These are phyloP conservation scores for Boletus pseudopeckii DNA, from an alignment of 768 basidiomycete species.

Conservation along the genomic window DNA sequence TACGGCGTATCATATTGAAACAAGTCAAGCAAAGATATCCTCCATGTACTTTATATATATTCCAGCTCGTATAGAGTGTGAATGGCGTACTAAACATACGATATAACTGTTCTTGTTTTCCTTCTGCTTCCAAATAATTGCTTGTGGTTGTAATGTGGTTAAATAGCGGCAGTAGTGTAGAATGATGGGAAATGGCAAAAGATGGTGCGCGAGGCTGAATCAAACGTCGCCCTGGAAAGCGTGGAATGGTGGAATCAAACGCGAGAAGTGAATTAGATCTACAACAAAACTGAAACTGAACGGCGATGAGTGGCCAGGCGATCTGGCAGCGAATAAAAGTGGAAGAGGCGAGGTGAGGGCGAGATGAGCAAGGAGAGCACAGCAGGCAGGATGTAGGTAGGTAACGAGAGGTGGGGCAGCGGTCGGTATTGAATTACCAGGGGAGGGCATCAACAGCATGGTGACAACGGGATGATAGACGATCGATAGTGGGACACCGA, in stretches of 20 bases:
- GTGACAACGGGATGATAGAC: not conserved
- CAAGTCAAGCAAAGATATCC: not conserved
- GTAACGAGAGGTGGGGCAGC: not conserved
- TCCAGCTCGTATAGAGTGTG: conserved; percentile 2
- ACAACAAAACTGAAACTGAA: not conserved
- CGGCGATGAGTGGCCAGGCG: not conserved
- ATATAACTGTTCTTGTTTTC: conserved; percentile 2
- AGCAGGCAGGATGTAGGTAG: not conserved
- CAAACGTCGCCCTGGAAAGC: not conserved
- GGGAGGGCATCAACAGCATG: not conserved
- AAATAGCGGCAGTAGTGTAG: not conserved
- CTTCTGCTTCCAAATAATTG: not conserved
- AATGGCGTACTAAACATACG: conserved; percentile 9
- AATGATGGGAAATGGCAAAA: conserved; percentile 8
- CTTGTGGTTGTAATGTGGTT: not conserved
- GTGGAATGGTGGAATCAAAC: not conserved
- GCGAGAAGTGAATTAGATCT: conserved; percentile 9
- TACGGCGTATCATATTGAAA: not conserved
- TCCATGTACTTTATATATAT: not conserved
- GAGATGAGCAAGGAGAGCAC: not conserved
- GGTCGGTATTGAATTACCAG: not conserved
- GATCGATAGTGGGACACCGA: conserved; percentile 1
- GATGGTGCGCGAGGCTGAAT: conserved; percentile 7
- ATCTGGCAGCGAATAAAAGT: not conserved
- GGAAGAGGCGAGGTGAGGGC: not conserved